Conservation (phyloP, 176 grass and related monocot genomes). For the Triticum aestivum region IWGSC_CS_RefSeq_v2.1 NC_057808.1:301269837-301270336, state of each 20-base stretch:
- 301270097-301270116: constrained; percentile 39
- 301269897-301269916: too few species aligned
- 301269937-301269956: background rate
- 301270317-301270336: background rate
- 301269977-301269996: background rate
- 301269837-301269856: background rate
- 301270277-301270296: constrained; percentile 54
- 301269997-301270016: constrained; percentile 36
- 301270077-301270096: constrained; percentile 39
- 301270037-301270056: background rate
- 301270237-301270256: background rate
- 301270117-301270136: constrained; percentile 40
- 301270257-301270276: constrained; percentile 46
- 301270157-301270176: constrained; percentile 20
- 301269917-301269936: background rate
- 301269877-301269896: background rate
- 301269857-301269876: background rate
- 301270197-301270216: constrained; percentile 36
- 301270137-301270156: constrained; percentile 36
- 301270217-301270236: constrained; percentile 24
- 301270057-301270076: background rate
- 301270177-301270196: constrained; percentile 26
- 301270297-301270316: background rate
- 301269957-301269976: background rate
- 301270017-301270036: constrained; percentile 45